These are phyloP conservation scores for Cyclotella atomus DNA, from an alignment of 108 stramenopile genomes.

Conservation along the genomic window DNA sequence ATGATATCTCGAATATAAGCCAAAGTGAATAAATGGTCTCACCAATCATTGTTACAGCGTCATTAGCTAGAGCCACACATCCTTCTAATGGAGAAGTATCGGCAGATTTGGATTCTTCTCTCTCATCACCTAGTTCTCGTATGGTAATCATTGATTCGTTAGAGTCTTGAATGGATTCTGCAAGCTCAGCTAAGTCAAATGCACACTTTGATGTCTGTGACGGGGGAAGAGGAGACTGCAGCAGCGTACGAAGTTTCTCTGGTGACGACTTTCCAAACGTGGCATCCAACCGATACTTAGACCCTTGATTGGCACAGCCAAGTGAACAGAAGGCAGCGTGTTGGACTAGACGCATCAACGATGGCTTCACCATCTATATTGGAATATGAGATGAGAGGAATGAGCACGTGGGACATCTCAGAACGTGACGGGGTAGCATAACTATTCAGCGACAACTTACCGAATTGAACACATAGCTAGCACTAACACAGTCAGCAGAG, in stretches of 20 bases:
- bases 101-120: slow-evolving; percentile 27
- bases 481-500: slow-evolving; percentile 40
- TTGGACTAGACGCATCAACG: slow-evolving; percentile 70
- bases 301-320: slow-evolving; percentile 73
- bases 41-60: slow-evolving; percentile 72
- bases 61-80: slow-evolving; percentile 64
- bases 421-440: no score
- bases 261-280: slow-evolving; percentile 76
- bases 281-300: slow-evolving; percentile 60
- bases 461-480: slow-evolving; percentile 71
- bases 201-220: slow-evolving; percentile 81
- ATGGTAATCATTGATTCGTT: slow-evolving; percentile 45
- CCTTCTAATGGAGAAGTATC: slow-evolving; percentile 68
- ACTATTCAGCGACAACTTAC: no score
- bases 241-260: slow-evolving; percentile 69
- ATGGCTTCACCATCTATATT: slow-evolving; percentile 57
- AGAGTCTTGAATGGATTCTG: slow-evolving; percentile 65
- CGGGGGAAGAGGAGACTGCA: slow-evolving; percentile 79
- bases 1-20: no score
- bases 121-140: slow-evolving; percentile 35
- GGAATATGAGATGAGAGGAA: neutral
- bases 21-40: neutral
- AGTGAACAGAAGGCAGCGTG: slow-evolving; percentile 84
- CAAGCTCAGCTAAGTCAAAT: slow-evolving; percentile 79
- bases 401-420: neutral